phyloP scores from a whole-genome alignment of 225 moss, liverwort and hornwort species.

The Pseudoscleropodium purum region DNA sequence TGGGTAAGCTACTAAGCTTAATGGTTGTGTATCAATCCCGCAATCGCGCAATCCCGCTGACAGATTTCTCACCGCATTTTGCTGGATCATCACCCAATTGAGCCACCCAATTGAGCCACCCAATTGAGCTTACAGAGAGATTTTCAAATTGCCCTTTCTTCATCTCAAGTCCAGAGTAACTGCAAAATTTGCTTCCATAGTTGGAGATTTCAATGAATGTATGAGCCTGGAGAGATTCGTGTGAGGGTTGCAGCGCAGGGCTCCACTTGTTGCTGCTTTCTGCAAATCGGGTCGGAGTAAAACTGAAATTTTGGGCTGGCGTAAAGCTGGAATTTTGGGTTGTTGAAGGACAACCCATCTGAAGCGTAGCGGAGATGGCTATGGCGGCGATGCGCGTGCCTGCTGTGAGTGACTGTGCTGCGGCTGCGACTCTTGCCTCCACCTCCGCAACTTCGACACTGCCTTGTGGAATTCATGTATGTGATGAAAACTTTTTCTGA shows the following conservation, averaged over 20 bases:
- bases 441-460: background rate
- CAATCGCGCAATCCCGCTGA: background rate
- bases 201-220: background rate
- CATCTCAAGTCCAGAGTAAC: background rate
- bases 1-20: background rate
- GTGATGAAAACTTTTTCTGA: background rate
- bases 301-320: background rate
- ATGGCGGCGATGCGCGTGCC: constrained; percentile 15
- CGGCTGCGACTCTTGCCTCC: constrained; percentile 7
- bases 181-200: background rate
- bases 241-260: background rate
- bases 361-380: constrained; percentile 6
- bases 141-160: background rate
- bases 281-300: background rate
- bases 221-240: background rate
- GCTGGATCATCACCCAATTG: background rate
- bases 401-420: constrained; percentile 1
- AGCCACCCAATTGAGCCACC: background rate
- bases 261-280: background rate
- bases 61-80: background rate
- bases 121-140: background rate
- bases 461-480: constrained; percentile 2
- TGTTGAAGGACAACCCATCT: background rate
- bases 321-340: background rate
- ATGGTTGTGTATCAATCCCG: background rate